A percentile compares a stretch with the other conserved stretches of the same genome.
These are phyloP conservation scores for Debaryomycetaceae sp. DNA, from an alignment of 1,139 yeast genomes.

Conservation along the genomic window DNA sequence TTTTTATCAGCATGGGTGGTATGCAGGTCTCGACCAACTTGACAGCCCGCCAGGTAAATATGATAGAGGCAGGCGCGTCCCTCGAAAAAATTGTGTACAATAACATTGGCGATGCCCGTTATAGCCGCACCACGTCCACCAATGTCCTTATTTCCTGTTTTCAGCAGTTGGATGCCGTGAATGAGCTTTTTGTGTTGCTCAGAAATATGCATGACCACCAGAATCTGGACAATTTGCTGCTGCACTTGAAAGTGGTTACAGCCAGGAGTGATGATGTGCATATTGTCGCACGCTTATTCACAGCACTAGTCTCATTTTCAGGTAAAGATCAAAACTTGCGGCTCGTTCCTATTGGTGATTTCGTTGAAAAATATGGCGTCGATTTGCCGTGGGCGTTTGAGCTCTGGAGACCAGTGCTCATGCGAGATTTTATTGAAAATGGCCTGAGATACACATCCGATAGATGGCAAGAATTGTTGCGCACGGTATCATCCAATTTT, in stretches of 20 bases:
- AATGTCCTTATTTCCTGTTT: conserved; percentile 40
- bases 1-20: conserved; percentile 74
- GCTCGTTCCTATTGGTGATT: conserved; percentile 35
- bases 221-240: conserved; percentile 20
- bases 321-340: conserved; percentile 25
- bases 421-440: neutral
- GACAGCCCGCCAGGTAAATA: conserved; percentile 53
- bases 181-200: conserved; percentile 58
- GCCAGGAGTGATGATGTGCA: conserved; percentile 63
- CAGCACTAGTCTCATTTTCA: conserved; percentile 48
- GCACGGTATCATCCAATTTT: too few relatives aligned
- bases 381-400: conserved; percentile 66
- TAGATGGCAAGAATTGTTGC: neutral
- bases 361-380: conserved; percentile 40
- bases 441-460: too few relatives aligned
- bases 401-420: conserved; percentile 54
- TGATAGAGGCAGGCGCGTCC: conserved; percentile 55
- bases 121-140: conserved; percentile 39
- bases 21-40: conserved; percentile 58
- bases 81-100: conserved; percentile 46
- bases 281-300: conserved; percentile 53
- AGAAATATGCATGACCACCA: conserved; percentile 39
- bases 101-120: conserved; percentile 53
- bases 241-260: conserved; percentile 63
- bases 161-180: conserved; percentile 32